These are phyloP conservation scores for Cyanidium caldarium DNA, from an alignment of 23 red algal species.

Conservation along the genomic window DNA sequence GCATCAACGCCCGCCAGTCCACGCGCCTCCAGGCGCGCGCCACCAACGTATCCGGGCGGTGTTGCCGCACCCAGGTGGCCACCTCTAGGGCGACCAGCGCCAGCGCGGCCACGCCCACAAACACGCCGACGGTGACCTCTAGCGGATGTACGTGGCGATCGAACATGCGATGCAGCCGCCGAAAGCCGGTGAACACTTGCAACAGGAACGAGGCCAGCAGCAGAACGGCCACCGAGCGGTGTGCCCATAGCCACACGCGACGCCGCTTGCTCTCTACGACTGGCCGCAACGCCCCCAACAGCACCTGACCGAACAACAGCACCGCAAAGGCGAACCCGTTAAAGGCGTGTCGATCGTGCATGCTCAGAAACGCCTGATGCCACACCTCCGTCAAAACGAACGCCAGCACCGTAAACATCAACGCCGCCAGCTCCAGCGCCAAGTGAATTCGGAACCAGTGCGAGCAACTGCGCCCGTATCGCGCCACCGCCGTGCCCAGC, in stretches of 20 bases:
- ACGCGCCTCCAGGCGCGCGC: background rate
- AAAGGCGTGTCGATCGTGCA: constrained; percentile 18
- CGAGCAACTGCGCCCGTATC: background rate
- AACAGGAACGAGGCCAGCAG: background rate
- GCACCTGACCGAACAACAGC: constrained; percentile 1
- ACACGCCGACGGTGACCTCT: background rate
- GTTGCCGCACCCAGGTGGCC: no score
- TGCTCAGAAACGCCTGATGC: constrained; percentile 13
- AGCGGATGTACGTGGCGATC: background rate
- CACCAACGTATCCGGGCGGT: background rate
- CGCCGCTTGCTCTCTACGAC: background rate
- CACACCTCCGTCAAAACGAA: constrained; percentile 19
- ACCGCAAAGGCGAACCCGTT: constrained; percentile 12
- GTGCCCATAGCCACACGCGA: background rate
- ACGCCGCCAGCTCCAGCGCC: background rate
- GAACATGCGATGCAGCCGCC: constrained; percentile 16
- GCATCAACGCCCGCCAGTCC: background rate
- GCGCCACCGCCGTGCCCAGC: background rate
- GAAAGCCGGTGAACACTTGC: constrained; percentile 8
- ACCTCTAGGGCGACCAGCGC: background rate
- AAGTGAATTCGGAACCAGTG: background rate
- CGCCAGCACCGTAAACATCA: background rate
- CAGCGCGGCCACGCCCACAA: background rate
- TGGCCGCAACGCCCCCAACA: constrained; percentile 4
- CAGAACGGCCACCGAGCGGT: background rate